Percentiles rank a stretch among this genome's conserved stretches.
Evolutionary conservation across 2,329 filamentous ascomycete species (phyloP).

Genomic region (Leptographium wingfieldii): DNA sequence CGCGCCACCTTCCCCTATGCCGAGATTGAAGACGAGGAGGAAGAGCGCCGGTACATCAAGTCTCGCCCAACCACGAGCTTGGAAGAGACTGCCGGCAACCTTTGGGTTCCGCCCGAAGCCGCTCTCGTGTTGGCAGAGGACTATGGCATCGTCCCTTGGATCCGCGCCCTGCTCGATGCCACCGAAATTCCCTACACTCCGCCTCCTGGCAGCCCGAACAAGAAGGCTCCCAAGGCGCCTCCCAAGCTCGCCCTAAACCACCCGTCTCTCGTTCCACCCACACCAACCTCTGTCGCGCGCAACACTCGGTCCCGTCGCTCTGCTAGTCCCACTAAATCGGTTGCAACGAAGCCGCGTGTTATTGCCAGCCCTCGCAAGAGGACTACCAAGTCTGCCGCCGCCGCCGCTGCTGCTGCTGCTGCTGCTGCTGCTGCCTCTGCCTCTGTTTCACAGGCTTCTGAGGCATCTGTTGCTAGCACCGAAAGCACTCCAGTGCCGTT

Average conservation of each 20-base stretch:
- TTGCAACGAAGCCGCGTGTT: slow-evolving; percentile 25
- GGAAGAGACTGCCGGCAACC: slow-evolving; percentile 90
- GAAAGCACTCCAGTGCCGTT: slow-evolving; percentile 14
- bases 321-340: slow-evolving; percentile 41
- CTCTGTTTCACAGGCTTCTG: slow-evolving; percentile 21
- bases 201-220: slow-evolving; percentile 48
- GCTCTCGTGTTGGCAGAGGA: slow-evolving; percentile 76
- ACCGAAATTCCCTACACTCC: slow-evolving; percentile 51
- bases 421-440: slow-evolving; percentile 17
- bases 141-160: slow-evolving; percentile 78
- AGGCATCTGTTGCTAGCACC: slow-evolving; percentile 21
- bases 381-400: slow-evolving; percentile 27
- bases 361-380: slow-evolving; percentile 44
- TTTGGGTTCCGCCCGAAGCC: slow-evolving; percentile 81
- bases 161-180: slow-evolving; percentile 84
- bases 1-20: slow-evolving; percentile 80
- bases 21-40: slow-evolving; percentile 56
- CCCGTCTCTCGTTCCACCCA: slow-evolving; percentile 33
- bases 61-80: slow-evolving; percentile 64
- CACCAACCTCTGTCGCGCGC: slow-evolving; percentile 31
- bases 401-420: slow-evolving; percentile 9
- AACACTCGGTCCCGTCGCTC: slow-evolving; percentile 41
- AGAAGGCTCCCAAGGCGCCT: slow-evolving; percentile 60
- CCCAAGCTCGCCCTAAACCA: slow-evolving; percentile 50
- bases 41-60: slow-evolving; percentile 76